These are phyloP conservation scores for Colletotrichum neosansevieriae DNA, from an alignment of 2,329 filamentous ascomycete species.

Conservation along the genomic window DNA sequence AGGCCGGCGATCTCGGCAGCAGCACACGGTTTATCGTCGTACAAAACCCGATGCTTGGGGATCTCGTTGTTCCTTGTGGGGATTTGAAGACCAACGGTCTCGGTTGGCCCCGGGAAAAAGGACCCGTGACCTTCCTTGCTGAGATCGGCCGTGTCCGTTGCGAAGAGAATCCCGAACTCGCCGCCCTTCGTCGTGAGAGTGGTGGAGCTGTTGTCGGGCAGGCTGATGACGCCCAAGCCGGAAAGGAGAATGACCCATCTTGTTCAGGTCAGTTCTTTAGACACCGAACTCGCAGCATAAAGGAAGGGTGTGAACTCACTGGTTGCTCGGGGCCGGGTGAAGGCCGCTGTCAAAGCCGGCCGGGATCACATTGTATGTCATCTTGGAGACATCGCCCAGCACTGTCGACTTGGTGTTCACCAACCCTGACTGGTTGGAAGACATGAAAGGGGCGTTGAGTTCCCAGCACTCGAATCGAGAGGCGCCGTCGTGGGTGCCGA, in stretches of 20 bases:
- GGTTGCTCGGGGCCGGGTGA: background rate
- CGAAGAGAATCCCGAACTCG: background rate
- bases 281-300: rapidly evolving
- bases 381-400: slow-evolving; percentile 11
- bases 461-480: slow-evolving; percentile 6
- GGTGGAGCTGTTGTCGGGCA: background rate
- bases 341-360: slow-evolving; percentile 6
- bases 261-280: background rate
- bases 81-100: slow-evolving; percentile 1
- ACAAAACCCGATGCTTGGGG: slow-evolving; percentile 1
- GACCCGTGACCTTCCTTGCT: background rate
- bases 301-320: background rate
- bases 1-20: background rate
- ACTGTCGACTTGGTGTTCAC: background rate
- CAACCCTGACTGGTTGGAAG: background rate
- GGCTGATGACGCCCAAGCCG: background rate
- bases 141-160: background rate
- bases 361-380: background rate
- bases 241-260: background rate
- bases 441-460: background rate
- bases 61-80: background rate
- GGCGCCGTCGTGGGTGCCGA: background rate
- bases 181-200: background rate
- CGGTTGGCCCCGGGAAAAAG: background rate
- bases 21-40: background rate